phyloP scores from a whole-genome alignment of 2,329 filamentous ascomycete genomes.

The Botrytis deweyae region DNA sequence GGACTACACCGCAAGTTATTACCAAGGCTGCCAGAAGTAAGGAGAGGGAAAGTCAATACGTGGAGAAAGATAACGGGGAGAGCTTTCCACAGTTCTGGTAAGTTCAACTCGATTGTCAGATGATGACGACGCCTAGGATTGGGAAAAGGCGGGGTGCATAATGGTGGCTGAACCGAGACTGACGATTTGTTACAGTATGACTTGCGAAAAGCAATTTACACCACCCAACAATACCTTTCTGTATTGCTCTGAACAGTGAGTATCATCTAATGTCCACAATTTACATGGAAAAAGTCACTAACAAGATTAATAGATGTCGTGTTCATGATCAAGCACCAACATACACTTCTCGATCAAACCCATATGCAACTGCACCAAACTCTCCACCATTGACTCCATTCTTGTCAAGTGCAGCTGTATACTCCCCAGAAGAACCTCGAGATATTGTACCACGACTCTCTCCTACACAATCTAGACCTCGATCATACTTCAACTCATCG shows the following conservation, averaged over 20 bases:
- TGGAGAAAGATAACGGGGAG: constrained; percentile 52
- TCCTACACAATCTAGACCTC: constrained; percentile 59
- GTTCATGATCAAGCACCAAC: constrained; percentile 34
- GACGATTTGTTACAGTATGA: constrained; percentile 52
- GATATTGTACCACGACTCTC: constrained; percentile 65
- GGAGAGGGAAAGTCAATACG: constrained; percentile 29
- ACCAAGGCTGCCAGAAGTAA: constrained; percentile 23
- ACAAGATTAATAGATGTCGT: constrained; percentile 30
- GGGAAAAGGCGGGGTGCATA: constrained; percentile 41
- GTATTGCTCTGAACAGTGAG: constrained; percentile 64
- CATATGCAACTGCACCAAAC: constrained; percentile 30
- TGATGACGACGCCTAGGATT: background rate
- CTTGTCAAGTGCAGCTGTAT: constrained; percentile 43
- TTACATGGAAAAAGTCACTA: background rate
- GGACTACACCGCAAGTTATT: constrained; percentile 30
- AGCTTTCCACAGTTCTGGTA: constrained; percentile 67
- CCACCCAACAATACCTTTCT: constrained; percentile 56
- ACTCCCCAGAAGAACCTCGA: constrained; percentile 49
- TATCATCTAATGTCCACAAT: constrained; percentile 24
- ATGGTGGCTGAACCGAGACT: constrained; percentile 24
- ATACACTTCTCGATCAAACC: constrained; percentile 26
- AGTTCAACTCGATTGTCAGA: constrained; percentile 13
- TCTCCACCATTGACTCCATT: constrained; percentile 40
- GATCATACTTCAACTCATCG: constrained; percentile 54
- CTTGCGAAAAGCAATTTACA: constrained; percentile 65